Evolutionary conservation across 192 early-diverging fungal species (phyloP).

Genomic region (Mortierella hygrophila): DNA sequence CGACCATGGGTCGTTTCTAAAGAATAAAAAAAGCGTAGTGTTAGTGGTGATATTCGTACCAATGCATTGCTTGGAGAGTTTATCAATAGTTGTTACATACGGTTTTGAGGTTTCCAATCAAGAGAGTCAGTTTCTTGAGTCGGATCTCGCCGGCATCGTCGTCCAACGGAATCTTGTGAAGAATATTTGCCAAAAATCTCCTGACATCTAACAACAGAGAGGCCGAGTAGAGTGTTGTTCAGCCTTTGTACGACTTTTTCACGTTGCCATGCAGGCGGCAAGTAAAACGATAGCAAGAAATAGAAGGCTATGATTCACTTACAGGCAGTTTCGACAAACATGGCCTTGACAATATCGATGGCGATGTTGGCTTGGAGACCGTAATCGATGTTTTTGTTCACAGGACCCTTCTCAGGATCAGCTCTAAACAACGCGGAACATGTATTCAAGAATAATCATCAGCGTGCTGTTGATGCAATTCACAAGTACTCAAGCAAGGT

Average conservation of each 20-base stretch:
- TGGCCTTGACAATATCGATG: conserved; percentile 72
- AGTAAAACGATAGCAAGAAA: background rate
- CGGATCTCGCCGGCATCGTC: conserved; percentile 52
- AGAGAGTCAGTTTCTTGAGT: conserved; percentile 52
- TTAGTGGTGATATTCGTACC: background rate
- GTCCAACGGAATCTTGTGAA: conserved; percentile 70
- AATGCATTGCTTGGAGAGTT: background rate
- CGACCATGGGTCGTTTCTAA: conserved; percentile 65
- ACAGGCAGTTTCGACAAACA: conserved; percentile 57
- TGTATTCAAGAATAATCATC: background rate
- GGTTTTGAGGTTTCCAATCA: conserved; percentile 56
- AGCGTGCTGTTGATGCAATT: background rate
- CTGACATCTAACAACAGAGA: conserved; percentile 55
- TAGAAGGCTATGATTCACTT: background rate
- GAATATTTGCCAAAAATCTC: conserved; percentile 73
- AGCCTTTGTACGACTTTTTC: background rate
- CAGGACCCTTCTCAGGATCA: conserved; percentile 37
- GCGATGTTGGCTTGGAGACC: conserved; percentile 71
- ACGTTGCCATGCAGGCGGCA: background rate
- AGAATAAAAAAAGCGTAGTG: background rate
- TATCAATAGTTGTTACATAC: conserved; percentile 34
- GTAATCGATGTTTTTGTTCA: conserved; percentile 45
- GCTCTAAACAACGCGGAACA: conserved; percentile 29
- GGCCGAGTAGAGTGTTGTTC: background rate
- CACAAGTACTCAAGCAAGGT: background rate